Evolutionary conservation across 176 grass and related monocot genomes (phyloP).

Genomic region (Rhynchospora pubera): DNA sequence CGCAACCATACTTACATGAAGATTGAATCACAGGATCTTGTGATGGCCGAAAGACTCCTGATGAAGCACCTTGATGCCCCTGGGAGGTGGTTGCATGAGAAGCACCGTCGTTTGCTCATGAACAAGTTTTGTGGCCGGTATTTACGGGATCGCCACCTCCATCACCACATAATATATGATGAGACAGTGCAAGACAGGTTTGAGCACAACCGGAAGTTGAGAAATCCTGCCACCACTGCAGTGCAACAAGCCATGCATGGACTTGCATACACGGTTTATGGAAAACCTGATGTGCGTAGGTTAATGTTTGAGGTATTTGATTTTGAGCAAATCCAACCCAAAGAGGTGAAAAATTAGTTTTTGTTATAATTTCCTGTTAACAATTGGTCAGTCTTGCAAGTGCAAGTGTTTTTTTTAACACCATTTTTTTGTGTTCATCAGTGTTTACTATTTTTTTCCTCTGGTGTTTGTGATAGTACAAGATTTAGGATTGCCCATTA

Average conservation of each 20-base stretch:
- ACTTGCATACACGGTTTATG: constrained; percentile 74
- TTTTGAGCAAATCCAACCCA: constrained; percentile 90
- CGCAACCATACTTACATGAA: neutral
- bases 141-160: constrained; percentile 77
- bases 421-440: neutral
- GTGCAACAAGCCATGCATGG: constrained; percentile 91
- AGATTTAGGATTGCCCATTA: neutral
- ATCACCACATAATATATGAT: constrained; percentile 73
- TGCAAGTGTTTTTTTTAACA: neutral
- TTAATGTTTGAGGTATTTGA: constrained; percentile 99
- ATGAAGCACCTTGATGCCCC: constrained; percentile 99
- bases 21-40: constrained; percentile 58
- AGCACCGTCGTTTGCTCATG: constrained; percentile 77
- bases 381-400: neutral
- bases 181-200: constrained; percentile 79
- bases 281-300: constrained; percentile 76
- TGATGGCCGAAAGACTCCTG: constrained; percentile 84
- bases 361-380: neutral
- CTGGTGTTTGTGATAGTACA: neutral
- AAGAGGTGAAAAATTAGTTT: constrained; percentile 45
- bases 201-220: constrained; percentile 75
- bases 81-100: constrained; percentile 84
- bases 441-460: neutral
- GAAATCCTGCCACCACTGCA: constrained; percentile 84
- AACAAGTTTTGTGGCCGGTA: constrained; percentile 96